Evolutionary conservation across 257 asterid species (phyloP).

Genomic region (Oldenlandia corymbosa): DNA sequence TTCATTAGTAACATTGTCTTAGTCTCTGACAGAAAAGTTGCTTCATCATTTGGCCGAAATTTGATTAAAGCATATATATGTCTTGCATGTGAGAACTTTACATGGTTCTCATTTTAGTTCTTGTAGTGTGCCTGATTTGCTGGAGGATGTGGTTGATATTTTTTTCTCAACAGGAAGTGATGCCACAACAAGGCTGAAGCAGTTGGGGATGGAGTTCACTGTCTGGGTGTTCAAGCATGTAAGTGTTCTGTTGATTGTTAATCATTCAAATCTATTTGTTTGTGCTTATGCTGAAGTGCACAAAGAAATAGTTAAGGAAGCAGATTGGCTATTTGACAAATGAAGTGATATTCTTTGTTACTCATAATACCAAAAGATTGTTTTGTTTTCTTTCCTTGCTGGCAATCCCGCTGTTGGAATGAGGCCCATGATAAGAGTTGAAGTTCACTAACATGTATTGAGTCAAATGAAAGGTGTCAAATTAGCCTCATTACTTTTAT

Average conservation of each 20-base stretch:
- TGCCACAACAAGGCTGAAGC: constrained; percentile 90
- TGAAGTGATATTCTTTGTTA: neutral
- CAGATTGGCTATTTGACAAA: neutral
- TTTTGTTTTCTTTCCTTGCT: no score
- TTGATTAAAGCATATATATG: neutral
- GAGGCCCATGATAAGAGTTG: no score
- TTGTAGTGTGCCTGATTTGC: neutral
- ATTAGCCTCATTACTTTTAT: no score
- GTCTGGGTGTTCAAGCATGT: constrained; percentile 99
- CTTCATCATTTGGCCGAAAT: neutral
- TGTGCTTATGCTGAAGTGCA: neutral
- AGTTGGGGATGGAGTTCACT: constrained; percentile 94
- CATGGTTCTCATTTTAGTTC: neutral
- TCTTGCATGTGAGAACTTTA: neutral
- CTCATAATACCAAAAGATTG: neutral
- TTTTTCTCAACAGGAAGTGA: constrained; percentile 56
- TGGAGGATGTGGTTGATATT: constrained; percentile 3
- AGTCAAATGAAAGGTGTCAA: no score
- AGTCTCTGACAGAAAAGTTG: neutral
- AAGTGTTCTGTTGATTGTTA: constrained; percentile 26
- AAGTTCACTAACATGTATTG: no score
- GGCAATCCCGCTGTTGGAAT: no score
- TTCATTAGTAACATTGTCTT: neutral
- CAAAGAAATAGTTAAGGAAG: no score
- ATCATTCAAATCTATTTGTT: neutral